A percentile compares a stretch with the other conserved stretches of the same genome.
These are phyloP conservation scores for Plantago major DNA, from an alignment of 257 asterid genomes.

Conservation along the genomic window DNA sequence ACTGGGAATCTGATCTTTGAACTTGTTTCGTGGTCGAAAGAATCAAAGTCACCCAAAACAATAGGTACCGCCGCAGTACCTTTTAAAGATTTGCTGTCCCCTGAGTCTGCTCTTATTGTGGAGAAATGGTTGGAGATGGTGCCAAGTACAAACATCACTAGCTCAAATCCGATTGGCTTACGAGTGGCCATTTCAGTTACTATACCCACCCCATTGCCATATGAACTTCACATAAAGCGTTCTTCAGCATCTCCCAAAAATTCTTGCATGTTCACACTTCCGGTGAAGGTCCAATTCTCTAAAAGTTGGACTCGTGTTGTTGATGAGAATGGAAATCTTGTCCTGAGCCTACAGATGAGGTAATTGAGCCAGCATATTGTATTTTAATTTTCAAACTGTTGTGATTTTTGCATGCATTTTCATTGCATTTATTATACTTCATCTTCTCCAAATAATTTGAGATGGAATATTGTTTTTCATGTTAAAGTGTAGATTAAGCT, in stretches of 20 bases:
- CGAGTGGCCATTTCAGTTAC: conserved; percentile 83
- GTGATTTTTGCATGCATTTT: too few relatives aligned
- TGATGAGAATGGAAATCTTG: conserved; percentile 64
- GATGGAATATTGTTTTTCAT: too few relatives aligned
- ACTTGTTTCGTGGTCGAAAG: conserved; percentile 40
- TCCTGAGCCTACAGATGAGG: conserved; percentile 79
- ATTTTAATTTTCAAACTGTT: background rate
- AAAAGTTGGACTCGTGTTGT: conserved; percentile 49
- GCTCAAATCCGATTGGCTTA: conserved; percentile 49
- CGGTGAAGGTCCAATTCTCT: conserved; percentile 39
- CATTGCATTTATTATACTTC: too few relatives aligned
- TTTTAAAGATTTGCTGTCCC: conserved; percentile 47
- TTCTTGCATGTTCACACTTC: conserved; percentile 66
- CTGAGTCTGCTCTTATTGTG: conserved; percentile 43
- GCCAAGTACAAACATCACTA: conserved; percentile 45
- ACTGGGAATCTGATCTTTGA: conserved; percentile 62
- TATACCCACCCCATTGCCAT: conserved; percentile 57
- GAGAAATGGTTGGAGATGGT: conserved; percentile 89
- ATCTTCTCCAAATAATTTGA: too few relatives aligned
- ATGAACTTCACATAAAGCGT: conserved; percentile 47
- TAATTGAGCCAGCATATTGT: conserved; percentile 18
- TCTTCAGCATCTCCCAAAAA: conserved; percentile 48
- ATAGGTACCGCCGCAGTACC: conserved; percentile 58
- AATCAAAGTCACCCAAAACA: conserved; percentile 40
- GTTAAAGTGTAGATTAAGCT: too few relatives aligned